Base-by-base conservation (phyloP, 2,329 filamentous ascomycete genomes). In the Aspergillus sp. region DNA sequence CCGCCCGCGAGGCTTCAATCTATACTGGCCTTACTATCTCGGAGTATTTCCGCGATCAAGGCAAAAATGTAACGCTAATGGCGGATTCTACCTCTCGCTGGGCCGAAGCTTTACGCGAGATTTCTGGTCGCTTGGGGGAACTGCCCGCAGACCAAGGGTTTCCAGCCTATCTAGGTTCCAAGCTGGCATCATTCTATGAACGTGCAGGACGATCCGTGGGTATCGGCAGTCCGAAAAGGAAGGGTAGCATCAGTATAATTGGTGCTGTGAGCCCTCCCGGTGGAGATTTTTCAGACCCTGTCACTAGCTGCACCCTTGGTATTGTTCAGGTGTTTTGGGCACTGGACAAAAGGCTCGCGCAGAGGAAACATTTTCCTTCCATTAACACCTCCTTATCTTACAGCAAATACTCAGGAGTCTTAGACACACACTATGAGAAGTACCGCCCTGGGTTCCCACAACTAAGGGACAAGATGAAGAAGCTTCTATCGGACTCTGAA, bases 321-420 rank as follows among this genome's bases (percentile, higher is more conserved):
- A 99, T 99, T 73, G 95, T 99, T 72, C 95, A 99, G 77, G 95
- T 99, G 69, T 99, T 99, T 83, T 99, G 95, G 95, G 95, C 95
- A 85, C 86, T 98, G 54, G 95, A 99, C 84, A 98, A 99, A 89
- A 98, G 98, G 84, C 89, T 99, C 61, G 95, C 95, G 22, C 95
- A 98, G 81, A 89, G 95, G 72, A 99, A 99, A 82, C 95, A 99
- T 80, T 99, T 99, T 85, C 95, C 95, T 6, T 97, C 93, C 31
- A 93, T 99, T 83, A 99, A 99, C 84, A 98, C 95, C 9, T 87
- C 87, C 20, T 82, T 91, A 67, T 96, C 92, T 67, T 99, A 99
- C 87, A 94, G 89, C 85, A 99, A 99, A 83, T 99, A 99, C 82
- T 96, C 89, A 50, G 87, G 77, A 62, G 84, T 91, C 47, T 85